Evolutionary conservation across 192 early-diverging fungal species (phyloP).

Genomic region (Paraglomus occultum): DNA sequence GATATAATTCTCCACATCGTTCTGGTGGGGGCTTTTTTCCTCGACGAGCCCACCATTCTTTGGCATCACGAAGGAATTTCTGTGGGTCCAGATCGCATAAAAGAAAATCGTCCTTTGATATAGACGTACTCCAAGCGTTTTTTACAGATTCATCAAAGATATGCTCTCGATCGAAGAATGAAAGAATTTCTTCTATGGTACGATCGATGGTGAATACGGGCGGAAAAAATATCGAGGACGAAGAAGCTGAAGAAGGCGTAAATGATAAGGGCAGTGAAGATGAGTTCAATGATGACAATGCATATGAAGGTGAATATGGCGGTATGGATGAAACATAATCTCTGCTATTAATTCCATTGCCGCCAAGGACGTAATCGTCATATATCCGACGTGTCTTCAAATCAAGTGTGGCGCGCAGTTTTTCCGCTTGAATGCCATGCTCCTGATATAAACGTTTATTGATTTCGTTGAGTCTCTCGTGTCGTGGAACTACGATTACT

Average conservation of each 20-base stretch:
- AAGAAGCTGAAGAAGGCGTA: not conserved
- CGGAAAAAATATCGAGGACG: too few relatives aligned
- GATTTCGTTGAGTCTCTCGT: slow-evolving; percentile 20
- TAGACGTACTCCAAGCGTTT: slow-evolving; percentile 3
- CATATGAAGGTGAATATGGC: not conserved
- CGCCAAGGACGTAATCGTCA: slow-evolving; percentile 23
- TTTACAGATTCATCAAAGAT: slow-evolving; percentile 12
- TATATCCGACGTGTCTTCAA: slow-evolving; percentile 26
- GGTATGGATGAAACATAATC: not conserved
- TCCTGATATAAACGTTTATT: not conserved
- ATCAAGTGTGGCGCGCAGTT: slow-evolving; percentile 21
- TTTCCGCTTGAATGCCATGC: slow-evolving; percentile 6
- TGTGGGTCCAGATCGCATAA: not conserved
- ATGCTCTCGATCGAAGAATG: slow-evolving; percentile 7
- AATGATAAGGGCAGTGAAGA: not conserved
- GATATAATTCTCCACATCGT: slow-evolving; percentile 28
- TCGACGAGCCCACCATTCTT: slow-evolving; percentile 31
- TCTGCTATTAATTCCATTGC: not conserved
- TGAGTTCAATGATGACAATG: not conserved
- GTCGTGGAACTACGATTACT: slow-evolving; percentile 17
- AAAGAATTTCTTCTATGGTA: slow-evolving; percentile 10
- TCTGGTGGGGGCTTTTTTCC: slow-evolving; percentile 30
- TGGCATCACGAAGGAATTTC: slow-evolving; percentile 30
- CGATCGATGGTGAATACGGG: too few relatives aligned
- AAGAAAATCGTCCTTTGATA: slow-evolving; percentile 12